Base-by-base conservation (phyloP, 495 filamentous ascomycete genomes). In the Talaromyces liani region DNA sequence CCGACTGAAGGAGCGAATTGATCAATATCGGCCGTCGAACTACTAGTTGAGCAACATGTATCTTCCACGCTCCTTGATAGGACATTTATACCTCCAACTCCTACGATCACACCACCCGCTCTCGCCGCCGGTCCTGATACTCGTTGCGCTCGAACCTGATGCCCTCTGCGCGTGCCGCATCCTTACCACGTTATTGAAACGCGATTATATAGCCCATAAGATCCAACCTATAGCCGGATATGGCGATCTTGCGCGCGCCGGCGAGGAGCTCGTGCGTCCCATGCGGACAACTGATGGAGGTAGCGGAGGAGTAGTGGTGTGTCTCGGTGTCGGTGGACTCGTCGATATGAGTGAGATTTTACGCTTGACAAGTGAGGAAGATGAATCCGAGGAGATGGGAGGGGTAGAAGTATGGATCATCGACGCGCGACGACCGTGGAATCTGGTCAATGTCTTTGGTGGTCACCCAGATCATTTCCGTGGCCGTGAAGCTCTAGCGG, bases 201-300 rank as follows among this genome's bases (percentile, higher is more conserved):
- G 91, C 79, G 94, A 98, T 80, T 98, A 93, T 71, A 95, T 98
- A 66, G 88, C 88, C n/a, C 93, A 98, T 77, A 97, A 96, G 80
- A 96, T 98, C 65, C 91, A 96, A 67, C 94, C 95, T 4, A 87
- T 98, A 39, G 84, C 89, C 16, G 94, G 94, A 34, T 97, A 97
- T 86, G 87, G 85, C 65, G 94, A 98, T 70, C 87, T 98, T 41
- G 79, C 89, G 69, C 85, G 86, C 68, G 86, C 85, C 29, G 91
- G 91, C 31, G 80, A 85, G 71, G 86, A 91, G 65, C 80, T 94
- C 58, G 85, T 97, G 61, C 80, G 78, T 56, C 91, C 90, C 8
- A 93, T 96, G 91, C 89, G 87, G 77, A 87, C 87, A 71, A 83
- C 82, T 31, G 79, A 88, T 64, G 92, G 92, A 9, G 92, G 92